Base-by-base conservation (phyloP, 2,329 filamentous ascomycete genomes). In the Monosporascus sp. region DNA sequence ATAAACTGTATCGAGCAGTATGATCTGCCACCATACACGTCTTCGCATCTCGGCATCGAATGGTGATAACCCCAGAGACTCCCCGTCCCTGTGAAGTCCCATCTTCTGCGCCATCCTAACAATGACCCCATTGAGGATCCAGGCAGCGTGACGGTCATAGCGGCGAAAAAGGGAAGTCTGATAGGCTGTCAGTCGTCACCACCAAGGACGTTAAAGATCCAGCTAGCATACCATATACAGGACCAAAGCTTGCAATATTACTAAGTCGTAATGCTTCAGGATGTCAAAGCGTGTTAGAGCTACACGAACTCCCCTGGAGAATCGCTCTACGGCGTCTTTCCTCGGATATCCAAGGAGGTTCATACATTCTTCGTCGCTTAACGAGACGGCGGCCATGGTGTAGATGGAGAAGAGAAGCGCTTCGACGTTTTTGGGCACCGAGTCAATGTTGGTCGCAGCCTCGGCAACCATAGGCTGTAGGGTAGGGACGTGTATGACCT, bases 21-120 rank as follows among this genome's bases (percentile, higher is more conserved):
- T 73, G 25, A 87, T 77, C 62, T 82, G 78, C 83, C 82, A 86
- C 85, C 85, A 88, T 20, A 87, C 73, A 7, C 85, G 74, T 44
- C 85, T 73, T n/a, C 84, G 77, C 75, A 88, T 87, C 63, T 88
- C 83, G 2, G 79, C 80, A 60, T 88, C 83, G 59, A 86, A 86
- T 0, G 83, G 81, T 0, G 78, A 73, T 2, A 87, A 71, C 2
- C 77, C 78, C 6, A 84, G 71, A 18, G 70, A 66, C 54, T 79
- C 77, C 37, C 82, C 83, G 54, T 88, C 84, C 14, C 81, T 76
- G 55, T 87, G 83, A 48, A 87, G 74, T 1, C 85, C 85, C 76
- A 88, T 84, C 62, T 85, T 84, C 63, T 86, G 81, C 1, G 83
- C 84, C 50, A 88, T 82, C 20, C 85, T 78, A 36, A 88, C 74